A percentile compares a stretch with the other conserved stretches of the same genome.
These are phyloP conservation scores for Seiridium cupressi DNA, from an alignment of 2,329 filamentous ascomycete species.

Conservation along the genomic window DNA sequence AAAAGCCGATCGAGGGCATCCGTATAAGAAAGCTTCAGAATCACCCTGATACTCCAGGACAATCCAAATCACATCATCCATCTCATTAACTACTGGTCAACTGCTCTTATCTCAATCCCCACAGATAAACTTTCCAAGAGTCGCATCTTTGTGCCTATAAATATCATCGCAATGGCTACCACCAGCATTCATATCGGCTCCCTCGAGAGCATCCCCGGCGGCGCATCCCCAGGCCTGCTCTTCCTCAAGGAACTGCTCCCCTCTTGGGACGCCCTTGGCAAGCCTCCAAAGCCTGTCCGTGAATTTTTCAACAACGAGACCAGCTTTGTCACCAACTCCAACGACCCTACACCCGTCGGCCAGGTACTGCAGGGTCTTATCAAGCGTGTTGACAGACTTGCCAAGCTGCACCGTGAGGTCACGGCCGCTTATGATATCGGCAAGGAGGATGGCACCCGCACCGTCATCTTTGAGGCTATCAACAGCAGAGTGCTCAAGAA, in stretches of 20 bases:
- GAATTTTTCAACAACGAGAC: conserved; percentile 5
- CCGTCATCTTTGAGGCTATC: conserved; percentile 6
- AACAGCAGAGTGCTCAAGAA: conserved; percentile 7
- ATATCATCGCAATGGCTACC: conserved; percentile 3
- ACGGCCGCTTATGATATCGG: conserved; percentile 1
- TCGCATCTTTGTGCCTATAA: neutral
- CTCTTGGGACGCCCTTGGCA: conserved; percentile 4
- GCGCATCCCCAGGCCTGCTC: conserved; percentile 3
- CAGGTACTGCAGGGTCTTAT: conserved; percentile 7
- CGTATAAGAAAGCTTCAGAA: conserved; percentile 7
- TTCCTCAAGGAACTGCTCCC: conserved; percentile 7
- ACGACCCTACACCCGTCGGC: conserved; percentile 3
- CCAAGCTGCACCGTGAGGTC: conserved; percentile 4
- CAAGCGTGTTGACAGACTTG: conserved; percentile 7
- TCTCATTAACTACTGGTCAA: conserved; percentile 8
- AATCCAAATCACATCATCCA: conserved; percentile 8
- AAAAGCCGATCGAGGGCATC: conserved; percentile 5
- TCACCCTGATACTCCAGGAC: neutral
- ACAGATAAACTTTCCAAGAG: neutral
- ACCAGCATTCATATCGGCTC: conserved; percentile 2
- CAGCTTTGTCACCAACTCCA: conserved; percentile 8
- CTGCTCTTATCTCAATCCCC: conserved; percentile 1
- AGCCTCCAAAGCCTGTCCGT: conserved; percentile 4
- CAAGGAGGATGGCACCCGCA: conserved; percentile 5
- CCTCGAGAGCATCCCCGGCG: neutral